Base-by-base conservation (phyloP, 345 rosid species). In the Heritiera littoralis region DNA sequence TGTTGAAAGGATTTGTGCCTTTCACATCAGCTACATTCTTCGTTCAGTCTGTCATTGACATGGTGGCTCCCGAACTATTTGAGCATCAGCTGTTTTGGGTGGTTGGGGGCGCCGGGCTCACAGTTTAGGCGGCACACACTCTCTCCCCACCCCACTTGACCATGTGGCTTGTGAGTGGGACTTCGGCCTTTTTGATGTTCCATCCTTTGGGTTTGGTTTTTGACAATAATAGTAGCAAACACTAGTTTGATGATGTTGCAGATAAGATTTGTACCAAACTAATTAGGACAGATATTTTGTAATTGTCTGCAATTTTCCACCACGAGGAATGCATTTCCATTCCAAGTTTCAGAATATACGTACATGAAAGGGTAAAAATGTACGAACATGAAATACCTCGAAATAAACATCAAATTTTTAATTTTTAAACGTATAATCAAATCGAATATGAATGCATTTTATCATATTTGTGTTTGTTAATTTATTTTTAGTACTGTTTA, bases 21-120 rank as follows among this genome's bases (percentile, higher is more conserved):
- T 23, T 23, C 59, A 56, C 72, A 75, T 68, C 41, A 67, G 54
- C 79, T 20, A 45, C 48, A 66, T 67, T 58, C 75, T 46, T 76
- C 55, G 23, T 49, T 68, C 76, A 69, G 43, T n/a, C 60, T 43
- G 80, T 38, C 51, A 46, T 46, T 20, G 10, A 15, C 7, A 20
- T 9, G 43, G 28, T 38, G 17, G 72, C n/a, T 59, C 77, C 13
- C 66, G 20, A 28, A 60, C 81, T 79, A 49, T 79, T 79, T 79
- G 76, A 60, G 77, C 77, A 70, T 70, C 80, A 78, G 58, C 30
- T 18, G 13, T 15, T 30, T 65, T 64, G 72, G 51, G 56, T 69
- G 18, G 76, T 59, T 48, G 60, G 70, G 45, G 8, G 28, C 28
- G 28, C 28, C 28, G 28, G 28, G 17, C 23, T 43, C 8, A 58